Evolutionary conservation across 2,329 filamentous ascomycete species (phyloP).

Genomic region (Clonostachys rhizophaga): DNA sequence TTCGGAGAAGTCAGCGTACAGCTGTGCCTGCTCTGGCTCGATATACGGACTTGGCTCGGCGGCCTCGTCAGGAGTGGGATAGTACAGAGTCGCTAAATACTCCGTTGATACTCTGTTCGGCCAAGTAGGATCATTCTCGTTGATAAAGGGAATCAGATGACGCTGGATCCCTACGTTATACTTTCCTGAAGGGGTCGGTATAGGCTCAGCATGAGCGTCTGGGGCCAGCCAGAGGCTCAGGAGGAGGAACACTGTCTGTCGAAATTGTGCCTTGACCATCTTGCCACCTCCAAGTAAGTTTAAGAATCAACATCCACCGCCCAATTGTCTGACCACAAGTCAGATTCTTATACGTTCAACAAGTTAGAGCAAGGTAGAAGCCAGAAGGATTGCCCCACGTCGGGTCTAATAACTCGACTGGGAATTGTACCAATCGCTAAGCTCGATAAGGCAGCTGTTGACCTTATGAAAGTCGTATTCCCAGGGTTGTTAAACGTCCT

Average conservation of each 20-base stretch:
- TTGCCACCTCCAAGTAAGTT: not conserved
- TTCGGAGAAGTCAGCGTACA: slow-evolving; percentile 1
- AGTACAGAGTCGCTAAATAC: slow-evolving; percentile 7
- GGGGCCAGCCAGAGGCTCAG: not conserved
- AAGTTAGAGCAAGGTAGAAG: not conserved
- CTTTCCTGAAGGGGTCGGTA: slow-evolving; percentile 1
- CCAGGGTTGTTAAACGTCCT: too few species aligned
- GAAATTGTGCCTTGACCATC: not conserved
- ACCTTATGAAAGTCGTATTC: not conserved
- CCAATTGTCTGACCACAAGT: not conserved
- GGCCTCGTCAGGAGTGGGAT: slow-evolving; percentile 4
- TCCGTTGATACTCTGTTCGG: slow-evolving; percentile 5
- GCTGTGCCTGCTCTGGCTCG: slow-evolving; percentile 4
- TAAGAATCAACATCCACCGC: not conserved
- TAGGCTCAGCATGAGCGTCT: not conserved
- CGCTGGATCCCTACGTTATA: slow-evolving; percentile 7
- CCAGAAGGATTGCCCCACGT: not conserved
- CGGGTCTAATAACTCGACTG: not conserved
- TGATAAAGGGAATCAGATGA: slow-evolving; percentile 2
- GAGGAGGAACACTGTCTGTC: not conserved
- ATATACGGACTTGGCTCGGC: slow-evolving; percentile 3
- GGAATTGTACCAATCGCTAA: not conserved
- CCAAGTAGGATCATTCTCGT: slow-evolving; percentile 1
- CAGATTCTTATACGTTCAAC: not conserved
- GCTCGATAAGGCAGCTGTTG: not conserved